Evolutionary conservation across 768 basidiomycete genomes (phyloP).

Genomic region (Sutorius australiensis): DNA sequence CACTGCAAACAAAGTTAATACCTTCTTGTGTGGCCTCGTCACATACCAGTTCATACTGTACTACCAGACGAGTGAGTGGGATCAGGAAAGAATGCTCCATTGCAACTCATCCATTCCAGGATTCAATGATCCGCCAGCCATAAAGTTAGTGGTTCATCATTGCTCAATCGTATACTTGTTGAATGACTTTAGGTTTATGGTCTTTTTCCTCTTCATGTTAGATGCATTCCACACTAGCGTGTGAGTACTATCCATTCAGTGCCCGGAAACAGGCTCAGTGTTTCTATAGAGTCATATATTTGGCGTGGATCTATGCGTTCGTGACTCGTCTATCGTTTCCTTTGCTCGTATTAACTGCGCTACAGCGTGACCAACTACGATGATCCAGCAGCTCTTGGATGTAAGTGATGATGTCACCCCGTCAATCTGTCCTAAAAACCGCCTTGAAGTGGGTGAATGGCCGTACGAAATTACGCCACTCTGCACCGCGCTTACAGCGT

Average conservation of each 20-base stretch:
- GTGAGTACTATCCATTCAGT: constrained; percentile 4
- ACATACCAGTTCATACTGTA: constrained; percentile 41
- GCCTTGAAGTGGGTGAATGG: constrained; percentile 39
- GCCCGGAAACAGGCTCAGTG: neutral
- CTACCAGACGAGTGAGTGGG: constrained; percentile 20
- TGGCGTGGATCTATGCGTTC: constrained; percentile 19
- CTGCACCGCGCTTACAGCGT: constrained; percentile 43
- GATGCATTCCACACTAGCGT: constrained; percentile 18
- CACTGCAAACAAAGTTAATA: constrained; percentile 17
- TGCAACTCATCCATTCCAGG: neutral
- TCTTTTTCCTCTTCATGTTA: constrained; percentile 16
- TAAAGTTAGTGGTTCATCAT: neutral
- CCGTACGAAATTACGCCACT: constrained; percentile 48
- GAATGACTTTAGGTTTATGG: constrained; percentile 7
- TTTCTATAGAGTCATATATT: constrained; percentile 12
- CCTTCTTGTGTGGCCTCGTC: constrained; percentile 39
- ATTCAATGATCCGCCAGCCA: constrained; percentile 12
- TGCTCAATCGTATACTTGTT: neutral
- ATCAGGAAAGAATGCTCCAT: neutral
- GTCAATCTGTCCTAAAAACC: neutral
- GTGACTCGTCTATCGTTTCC: neutral
- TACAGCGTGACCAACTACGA: constrained; percentile 12
- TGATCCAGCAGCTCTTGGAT: constrained; percentile 10
- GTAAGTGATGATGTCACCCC: neutral
- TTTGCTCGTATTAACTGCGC: neutral